Base-by-base conservation (phyloP, 495 filamentous ascomycete species). In the Xylaria curta region DNA sequence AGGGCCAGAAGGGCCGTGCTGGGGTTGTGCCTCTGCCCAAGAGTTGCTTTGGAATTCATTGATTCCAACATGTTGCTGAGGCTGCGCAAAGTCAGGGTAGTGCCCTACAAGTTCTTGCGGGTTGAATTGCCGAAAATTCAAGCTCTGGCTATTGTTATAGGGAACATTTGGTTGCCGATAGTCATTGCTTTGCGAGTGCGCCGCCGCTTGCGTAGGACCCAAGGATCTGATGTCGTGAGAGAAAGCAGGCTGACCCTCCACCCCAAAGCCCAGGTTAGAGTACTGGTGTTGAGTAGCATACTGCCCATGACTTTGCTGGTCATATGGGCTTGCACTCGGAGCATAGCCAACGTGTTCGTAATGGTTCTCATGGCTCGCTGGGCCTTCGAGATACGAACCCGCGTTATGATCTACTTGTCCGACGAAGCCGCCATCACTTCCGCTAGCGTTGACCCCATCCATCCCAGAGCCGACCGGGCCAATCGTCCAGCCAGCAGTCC, bases 31-130 rank as follows among this genome's bases (percentile, higher is more conserved):
- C 47, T 51, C 69, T 1, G 46, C 21, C 68, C 68, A 70, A 33
- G 68, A 46, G 17, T 38, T 62, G 2, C 44, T 60, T 31, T 63
- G 60, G 24, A 70, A 70, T 10, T 63, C 59, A 70, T 70, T 64
- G 1, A 42, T 24, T 13, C 46, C 46, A 33, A 64, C 46, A 61
- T 70, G 68, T n/a, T 62, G 68, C 46, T 70, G 68, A 10, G 42
- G 21, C 21, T 70, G 68, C 4, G n/a, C 42, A 46, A 51, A 61
- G 1, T 28, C 67, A 15, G 54, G 31, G 26, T 69, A 69, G 9
- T 62, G 67, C 12, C 53, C 54, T 38, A 40, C 58, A n/a, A 24
- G 19, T 2, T 54, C 68, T 54, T 56, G 59, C 5, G 59, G 17
- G n/a, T 64, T 47, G 26, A 28, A 63, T 5, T 70, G 68, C 15